These are phyloP conservation scores for Sclerospora graminicola DNA, from an alignment of 352 stramenopile species.

Conservation along the genomic window DNA sequence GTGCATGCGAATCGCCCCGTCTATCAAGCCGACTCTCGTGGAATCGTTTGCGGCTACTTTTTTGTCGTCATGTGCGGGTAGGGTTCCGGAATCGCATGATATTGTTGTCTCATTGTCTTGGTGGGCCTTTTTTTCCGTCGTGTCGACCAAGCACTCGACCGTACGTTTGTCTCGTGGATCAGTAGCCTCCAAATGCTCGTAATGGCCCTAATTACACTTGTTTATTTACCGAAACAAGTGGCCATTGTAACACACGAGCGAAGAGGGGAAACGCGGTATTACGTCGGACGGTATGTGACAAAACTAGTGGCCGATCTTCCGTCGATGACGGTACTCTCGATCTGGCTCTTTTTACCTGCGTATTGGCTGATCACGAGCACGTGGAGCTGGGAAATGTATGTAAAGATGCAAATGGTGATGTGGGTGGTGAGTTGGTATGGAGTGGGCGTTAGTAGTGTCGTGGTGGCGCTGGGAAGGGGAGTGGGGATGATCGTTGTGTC, in stretches of 20 bases:
- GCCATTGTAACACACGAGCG: conserved; percentile 20
- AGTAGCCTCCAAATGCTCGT: no score
- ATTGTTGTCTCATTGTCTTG: no score
- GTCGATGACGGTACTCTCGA: conserved; percentile 26
- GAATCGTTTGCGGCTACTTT: no score
- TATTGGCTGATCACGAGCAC: conserved; percentile 38
- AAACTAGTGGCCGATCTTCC: conserved; percentile 30
- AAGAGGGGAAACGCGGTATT: conserved; percentile 6
- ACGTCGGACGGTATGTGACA: conserved; percentile 21
- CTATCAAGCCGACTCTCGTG: no score
- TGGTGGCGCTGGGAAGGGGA: conserved; percentile 26
- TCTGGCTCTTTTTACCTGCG: conserved; percentile 29
- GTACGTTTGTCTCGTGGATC: no score
- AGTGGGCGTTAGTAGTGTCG: conserved; percentile 18
- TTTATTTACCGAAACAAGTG: conserved; percentile 23
- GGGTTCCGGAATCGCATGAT: no score
- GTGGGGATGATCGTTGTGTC: conserved; percentile 19
- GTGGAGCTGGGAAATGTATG: conserved; percentile 30
- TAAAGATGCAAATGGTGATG: conserved; percentile 41
- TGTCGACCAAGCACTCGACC: no score
- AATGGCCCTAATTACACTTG: conserved; percentile 16
- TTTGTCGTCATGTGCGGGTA: no score
- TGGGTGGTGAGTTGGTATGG: conserved; percentile 26
- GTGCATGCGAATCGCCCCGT: no score
- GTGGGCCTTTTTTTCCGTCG: conserved; percentile 41